A percentile compares a stretch with the other conserved stretches of the same genome.
Evolutionary conservation across 805 yeast species (phyloP).

Genomic region (Wickerhamomyces mucosus): DNA sequence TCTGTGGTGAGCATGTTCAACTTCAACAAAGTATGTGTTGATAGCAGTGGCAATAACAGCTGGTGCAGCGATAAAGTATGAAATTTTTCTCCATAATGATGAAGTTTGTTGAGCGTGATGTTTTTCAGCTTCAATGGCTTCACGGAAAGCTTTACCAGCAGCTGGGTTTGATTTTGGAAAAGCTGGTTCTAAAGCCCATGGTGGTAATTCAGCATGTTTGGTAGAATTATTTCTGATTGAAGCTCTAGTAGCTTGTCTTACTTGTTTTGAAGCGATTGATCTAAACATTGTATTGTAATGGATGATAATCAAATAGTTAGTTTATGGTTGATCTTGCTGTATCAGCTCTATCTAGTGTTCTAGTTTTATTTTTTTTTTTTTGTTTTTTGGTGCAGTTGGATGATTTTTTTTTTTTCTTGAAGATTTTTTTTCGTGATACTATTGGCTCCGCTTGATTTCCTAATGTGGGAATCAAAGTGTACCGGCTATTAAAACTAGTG

Average conservation of each 20-base stretch:
- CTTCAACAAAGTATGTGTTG: constrained; percentile 75
- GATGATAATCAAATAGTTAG: background rate
- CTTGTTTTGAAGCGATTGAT: constrained; percentile 25
- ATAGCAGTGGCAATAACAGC: constrained; percentile 66
- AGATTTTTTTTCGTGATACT: constrained; percentile 3
- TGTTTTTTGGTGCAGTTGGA: background rate
- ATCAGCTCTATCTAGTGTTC: background rate
- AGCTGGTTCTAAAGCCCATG: constrained; percentile 37
- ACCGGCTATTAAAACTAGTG: too few relatives aligned
- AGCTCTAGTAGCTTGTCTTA: constrained; percentile 15
- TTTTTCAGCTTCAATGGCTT: constrained; percentile 50
- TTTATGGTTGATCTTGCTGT: background rate
- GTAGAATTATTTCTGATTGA: constrained; percentile 15
- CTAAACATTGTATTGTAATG: constrained; percentile 31
- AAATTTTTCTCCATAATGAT: constrained; percentile 76
- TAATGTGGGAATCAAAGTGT: constrained; percentile 8
- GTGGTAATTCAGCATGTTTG: constrained; percentile 24
- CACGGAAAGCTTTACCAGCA: constrained; percentile 56
- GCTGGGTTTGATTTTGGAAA: constrained; percentile 33
- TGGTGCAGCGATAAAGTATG: constrained; percentile 75
- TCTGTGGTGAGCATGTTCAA: constrained; percentile 87
- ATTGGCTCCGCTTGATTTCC: constrained; percentile 17
- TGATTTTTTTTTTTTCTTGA: constrained; percentile 6
- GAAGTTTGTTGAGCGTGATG: constrained; percentile 78
- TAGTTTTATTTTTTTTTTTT: constrained; percentile 1